Evolutionary conservation across 768 basidiomycete species (phyloP).

Genomic region (Cyathus striatus): DNA sequence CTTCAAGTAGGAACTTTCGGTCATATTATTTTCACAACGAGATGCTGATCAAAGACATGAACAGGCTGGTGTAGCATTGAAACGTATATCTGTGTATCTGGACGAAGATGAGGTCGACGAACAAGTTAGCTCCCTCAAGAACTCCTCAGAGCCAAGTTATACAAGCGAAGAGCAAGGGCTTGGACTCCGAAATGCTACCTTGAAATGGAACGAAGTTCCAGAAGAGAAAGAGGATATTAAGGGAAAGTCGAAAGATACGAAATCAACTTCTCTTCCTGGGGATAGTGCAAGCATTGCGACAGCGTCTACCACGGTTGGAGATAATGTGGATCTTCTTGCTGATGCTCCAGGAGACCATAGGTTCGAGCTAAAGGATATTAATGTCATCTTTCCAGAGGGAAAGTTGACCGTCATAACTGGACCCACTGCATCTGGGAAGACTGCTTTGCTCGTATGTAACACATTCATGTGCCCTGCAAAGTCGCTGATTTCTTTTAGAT

Average conservation of each 20-base stretch:
- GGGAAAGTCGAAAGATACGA: slow-evolving; percentile 5
- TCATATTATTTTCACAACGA: not conserved
- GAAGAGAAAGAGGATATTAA: slow-evolving; percentile 17
- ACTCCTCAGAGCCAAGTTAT: slow-evolving; percentile 17
- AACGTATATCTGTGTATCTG: slow-evolving; percentile 64
- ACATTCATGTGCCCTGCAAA: not conserved
- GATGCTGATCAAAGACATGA: not conserved
- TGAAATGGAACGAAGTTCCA: slow-evolving; percentile 57
- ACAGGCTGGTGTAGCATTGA: slow-evolving; percentile 57
- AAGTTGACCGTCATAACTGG: slow-evolving; percentile 69
- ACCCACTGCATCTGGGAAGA: slow-evolving; percentile 82
- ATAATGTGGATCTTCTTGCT: no score
- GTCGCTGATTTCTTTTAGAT: slow-evolving; percentile 30
- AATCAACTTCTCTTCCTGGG: not conserved
- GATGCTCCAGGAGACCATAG: slow-evolving; percentile 40
- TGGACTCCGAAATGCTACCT: slow-evolving; percentile 52
- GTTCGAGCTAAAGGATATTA: slow-evolving; percentile 67
- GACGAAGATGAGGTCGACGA: slow-evolving; percentile 66
- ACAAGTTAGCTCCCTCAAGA: slow-evolving; percentile 64
- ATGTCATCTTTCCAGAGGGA: slow-evolving; percentile 67
- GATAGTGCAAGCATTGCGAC: not conserved
- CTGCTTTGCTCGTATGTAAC: slow-evolving; percentile 58
- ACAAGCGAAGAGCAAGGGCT: slow-evolving; percentile 33
- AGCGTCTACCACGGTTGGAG: not conserved
- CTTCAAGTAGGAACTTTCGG: slow-evolving; percentile 48